Base-by-base conservation (phyloP, 805 yeast genomes). In the Vanderwaltozyma tropicalis region DNA sequence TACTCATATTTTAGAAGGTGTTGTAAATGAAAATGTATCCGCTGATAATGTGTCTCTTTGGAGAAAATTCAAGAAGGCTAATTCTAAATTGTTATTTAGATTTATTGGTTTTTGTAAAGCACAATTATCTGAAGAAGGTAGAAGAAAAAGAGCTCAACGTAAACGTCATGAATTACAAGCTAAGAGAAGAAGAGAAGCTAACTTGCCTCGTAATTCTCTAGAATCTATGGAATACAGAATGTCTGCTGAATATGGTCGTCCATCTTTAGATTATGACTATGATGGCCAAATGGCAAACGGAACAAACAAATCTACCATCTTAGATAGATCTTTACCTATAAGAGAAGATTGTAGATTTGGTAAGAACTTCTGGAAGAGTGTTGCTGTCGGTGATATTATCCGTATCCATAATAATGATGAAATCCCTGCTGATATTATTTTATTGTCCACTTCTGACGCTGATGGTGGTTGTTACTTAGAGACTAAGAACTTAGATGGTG, bases 401-500 rank as follows among this genome's bases (percentile, higher is more conserved):
- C 66, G 89, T 48, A 66, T 83, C 19, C 74, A 79, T 43, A 75
- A 76, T 47, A 78, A 82, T 53, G 92, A 82, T 52, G 89, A 80
- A 61, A 69, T 80, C 7, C 94, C 94, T 1, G 88, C 89, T 1
- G 94, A 83, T 61, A 54, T 78, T 6, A 65, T 80, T 32, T 57
- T 81, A 25, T 52, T 83, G 7, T 67, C 86, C 3, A 69, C 86
- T 5, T 74, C 84, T 21, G 87, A 80, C 50, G 59, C 66, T 2
- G 85, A 80, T 46, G 80, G 79, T 32, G 71, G 71, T 37, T 80
- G 89, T 59, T 82, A 75, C 48, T 75, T 83, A 27, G 94, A 83
- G 57, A 83, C 94, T 0, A 82, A 81, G 52, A 81, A 81, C 59
- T 67, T 83, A 47, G 94, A 83, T 60, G 94, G 94, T 58, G 82